phyloP scores from a whole-genome alignment of 306 rosid genomes.

The Pyrus communis region DNA sequence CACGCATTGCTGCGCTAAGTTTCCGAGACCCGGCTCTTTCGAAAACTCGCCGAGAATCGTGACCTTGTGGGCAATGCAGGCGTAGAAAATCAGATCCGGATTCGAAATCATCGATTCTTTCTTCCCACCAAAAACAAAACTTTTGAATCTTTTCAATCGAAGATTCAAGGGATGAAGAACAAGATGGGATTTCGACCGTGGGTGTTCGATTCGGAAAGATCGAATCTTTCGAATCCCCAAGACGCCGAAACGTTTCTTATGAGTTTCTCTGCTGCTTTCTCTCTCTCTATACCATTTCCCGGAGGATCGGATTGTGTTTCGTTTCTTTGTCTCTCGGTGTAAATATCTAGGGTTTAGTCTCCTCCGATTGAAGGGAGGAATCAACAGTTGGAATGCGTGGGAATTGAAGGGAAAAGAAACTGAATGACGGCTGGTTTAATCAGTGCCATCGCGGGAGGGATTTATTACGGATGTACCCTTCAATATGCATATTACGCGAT shows the following conservation, averaged over 20 bases:
- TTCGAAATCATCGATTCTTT: constrained; percentile 43
- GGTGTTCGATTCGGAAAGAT: not conserved
- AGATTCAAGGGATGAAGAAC: not conserved
- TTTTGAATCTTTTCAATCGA: not conserved
- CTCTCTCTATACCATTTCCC: not conserved
- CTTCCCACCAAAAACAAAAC: not conserved
- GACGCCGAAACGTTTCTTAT: not conserved
- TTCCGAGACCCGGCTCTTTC: constrained; percentile 39
- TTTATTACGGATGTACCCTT: not conserved
- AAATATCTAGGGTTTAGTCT: constrained; percentile 16
- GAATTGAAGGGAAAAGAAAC: not conserved
- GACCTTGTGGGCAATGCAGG: constrained; percentile 65
- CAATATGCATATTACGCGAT: too few relatives aligned
- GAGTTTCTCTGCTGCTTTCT: not conserved
- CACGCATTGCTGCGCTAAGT: constrained; percentile 57
- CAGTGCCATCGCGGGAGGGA: not conserved
- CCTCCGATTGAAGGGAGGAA: constrained; percentile 10
- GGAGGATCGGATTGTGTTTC: not conserved
- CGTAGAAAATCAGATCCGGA: constrained; percentile 54
- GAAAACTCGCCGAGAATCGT: constrained; percentile 54
- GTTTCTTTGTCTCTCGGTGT: not conserved
- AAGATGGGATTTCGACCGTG: not conserved
- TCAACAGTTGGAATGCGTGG: not conserved
- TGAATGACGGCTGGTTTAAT: not conserved
- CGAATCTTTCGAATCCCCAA: not conserved